Evolutionary conservation across 2,329 filamentous ascomycete genomes (phyloP).

Genomic region (Lasiodiplodia citricola): DNA sequence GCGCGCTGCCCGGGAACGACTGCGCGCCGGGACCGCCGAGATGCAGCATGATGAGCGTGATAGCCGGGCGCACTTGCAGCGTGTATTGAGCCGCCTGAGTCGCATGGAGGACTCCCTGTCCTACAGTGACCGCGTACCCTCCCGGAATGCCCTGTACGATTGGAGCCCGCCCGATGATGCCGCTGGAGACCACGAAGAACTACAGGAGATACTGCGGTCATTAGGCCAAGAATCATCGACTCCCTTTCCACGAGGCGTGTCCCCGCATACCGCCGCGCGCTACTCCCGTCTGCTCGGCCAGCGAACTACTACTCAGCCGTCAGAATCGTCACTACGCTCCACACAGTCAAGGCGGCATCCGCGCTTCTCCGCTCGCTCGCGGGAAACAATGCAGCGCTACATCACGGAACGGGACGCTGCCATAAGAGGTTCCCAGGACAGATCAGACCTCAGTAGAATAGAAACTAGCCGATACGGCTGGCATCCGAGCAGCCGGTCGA

Average conservation of each 20-base stretch:
- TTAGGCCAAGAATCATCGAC: conserved; percentile 46
- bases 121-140: conserved; percentile 61
- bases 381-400: conserved; percentile 48
- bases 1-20: conserved; percentile 27
- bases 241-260: conserved; percentile 43
- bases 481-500: conserved; percentile 13
- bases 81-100: conserved; percentile 52
- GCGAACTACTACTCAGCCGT: conserved; percentile 32
- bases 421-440: conserved; percentile 30
- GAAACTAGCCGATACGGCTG: conserved; percentile 24
- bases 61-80: conserved; percentile 46
- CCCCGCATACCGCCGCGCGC: conserved; percentile 40
- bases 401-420: conserved; percentile 46
- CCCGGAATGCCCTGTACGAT: conserved; percentile 62
- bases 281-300: conserved; percentile 35
- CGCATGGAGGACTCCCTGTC: conserved; percentile 52
- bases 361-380: conserved; percentile 44
- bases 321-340: conserved; percentile 45
- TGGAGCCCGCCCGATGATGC: conserved; percentile 59
- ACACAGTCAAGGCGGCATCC: conserved; percentile 48
- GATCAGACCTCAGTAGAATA: conserved; percentile 27
- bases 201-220: conserved; percentile 48
- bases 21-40: conserved; percentile 31
- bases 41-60: conserved; percentile 45
- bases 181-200: conserved; percentile 43